phyloP scores from a whole-genome alignment of 352 stramenopile species.

The Halophytophthora polymorphica region DNA sequence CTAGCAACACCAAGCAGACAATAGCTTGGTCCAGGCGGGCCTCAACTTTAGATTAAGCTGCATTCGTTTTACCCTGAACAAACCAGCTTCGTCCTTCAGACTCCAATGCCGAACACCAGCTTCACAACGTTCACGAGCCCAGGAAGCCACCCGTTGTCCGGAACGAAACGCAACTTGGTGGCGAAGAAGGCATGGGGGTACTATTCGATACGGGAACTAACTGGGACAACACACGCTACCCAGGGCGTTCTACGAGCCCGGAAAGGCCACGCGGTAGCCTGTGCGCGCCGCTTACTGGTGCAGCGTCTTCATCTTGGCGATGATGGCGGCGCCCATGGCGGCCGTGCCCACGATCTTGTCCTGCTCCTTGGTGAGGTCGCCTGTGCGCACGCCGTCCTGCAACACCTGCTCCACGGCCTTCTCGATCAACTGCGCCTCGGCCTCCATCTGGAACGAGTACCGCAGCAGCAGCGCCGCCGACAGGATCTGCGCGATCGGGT shows the following conservation, averaged over 20 bases:
- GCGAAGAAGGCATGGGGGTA: too few relatives aligned
- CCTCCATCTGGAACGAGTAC: conserved; percentile 90
- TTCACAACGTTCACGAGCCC: too few relatives aligned
- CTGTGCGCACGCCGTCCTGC: conserved; percentile 80
- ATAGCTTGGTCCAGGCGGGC: too few relatives aligned
- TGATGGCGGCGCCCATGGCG: conserved; percentile 77
- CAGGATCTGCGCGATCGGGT: conserved; percentile 97
- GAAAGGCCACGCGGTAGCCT: background rate
- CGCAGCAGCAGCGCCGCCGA: conserved; percentile 96
- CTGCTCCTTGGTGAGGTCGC: conserved; percentile 73
- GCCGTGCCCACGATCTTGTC: conserved; percentile 55
- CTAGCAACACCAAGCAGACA: too few relatives aligned
- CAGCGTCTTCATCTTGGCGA: conserved; percentile 72
- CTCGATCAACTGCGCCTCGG: conserved; percentile 79
- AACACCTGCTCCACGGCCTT: conserved; percentile 80
- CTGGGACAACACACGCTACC: too few relatives aligned
- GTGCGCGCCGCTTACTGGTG: conserved; percentile 18
- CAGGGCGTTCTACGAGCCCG: conserved; percentile 15
- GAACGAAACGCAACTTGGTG: too few relatives aligned
- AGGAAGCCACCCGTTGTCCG: too few relatives aligned
- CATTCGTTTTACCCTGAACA: too few relatives aligned
- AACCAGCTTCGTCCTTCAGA: too few relatives aligned
- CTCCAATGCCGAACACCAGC: too few relatives aligned
- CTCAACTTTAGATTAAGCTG: too few relatives aligned
- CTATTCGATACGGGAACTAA: too few relatives aligned